Evolutionary conservation across 2,329 filamentous ascomycete genomes (phyloP).

Genomic region (Colletotrichum simmondsii): DNA sequence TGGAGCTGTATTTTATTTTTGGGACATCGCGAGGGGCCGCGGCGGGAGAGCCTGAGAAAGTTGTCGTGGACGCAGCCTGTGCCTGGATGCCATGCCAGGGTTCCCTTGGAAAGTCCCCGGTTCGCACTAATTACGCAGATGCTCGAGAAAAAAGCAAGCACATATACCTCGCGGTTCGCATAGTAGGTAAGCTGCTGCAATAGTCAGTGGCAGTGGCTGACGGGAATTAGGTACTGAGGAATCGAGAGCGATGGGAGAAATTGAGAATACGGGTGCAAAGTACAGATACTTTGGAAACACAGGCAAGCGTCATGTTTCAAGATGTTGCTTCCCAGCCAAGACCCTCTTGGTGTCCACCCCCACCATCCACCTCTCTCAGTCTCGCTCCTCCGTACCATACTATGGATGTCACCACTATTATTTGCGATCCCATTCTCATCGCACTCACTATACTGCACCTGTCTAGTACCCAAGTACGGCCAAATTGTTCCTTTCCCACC

Average conservation of each 20-base stretch:
- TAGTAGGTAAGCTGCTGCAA: not conserved
- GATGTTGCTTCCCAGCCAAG: constrained; percentile 16
- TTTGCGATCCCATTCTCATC: not conserved
- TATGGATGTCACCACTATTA: not conserved
- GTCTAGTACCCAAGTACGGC: not conserved
- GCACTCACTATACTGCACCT: not conserved
- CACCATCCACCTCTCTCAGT: constrained; percentile 21
- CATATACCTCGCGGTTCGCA: not conserved
- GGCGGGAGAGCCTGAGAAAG: not conserved
- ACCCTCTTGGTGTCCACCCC: constrained; percentile 24
- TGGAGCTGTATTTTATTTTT: not conserved
- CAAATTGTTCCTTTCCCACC: not conserved
- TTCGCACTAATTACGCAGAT: not conserved
- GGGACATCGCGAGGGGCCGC: not conserved
- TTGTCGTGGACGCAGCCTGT: not conserved
- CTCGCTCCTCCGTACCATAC: not conserved
- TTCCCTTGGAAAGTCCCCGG: not conserved
- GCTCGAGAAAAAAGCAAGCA: not conserved
- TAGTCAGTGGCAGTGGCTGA: not conserved
- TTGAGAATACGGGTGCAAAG: not conserved
- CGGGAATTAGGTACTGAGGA: not conserved
- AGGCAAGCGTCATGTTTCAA: constrained; percentile 26
- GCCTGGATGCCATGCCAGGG: constrained; percentile 1
- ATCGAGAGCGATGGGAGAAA: not conserved
- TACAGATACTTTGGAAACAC: constrained; percentile 8